A percentile compares a stretch with the other conserved stretches of the same genome.
These are phyloP conservation scores for Xylaria longipes DNA, from an alignment of 495 filamentous ascomycete species.

Conservation along the genomic window DNA sequence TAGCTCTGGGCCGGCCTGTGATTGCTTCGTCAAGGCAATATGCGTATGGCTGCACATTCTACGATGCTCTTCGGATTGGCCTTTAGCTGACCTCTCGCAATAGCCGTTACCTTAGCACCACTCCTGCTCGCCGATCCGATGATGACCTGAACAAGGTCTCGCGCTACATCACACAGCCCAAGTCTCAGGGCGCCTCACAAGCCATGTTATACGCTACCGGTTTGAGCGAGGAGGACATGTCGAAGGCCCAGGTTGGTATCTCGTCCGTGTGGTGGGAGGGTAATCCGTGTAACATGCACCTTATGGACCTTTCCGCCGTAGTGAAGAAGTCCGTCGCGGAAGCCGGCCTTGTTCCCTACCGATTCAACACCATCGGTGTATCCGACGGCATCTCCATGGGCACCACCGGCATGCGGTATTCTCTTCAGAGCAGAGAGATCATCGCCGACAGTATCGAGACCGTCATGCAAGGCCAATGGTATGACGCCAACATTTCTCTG, in stretches of 20 bases:
- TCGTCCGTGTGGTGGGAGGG: slow-evolving; percentile 89
- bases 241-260: slow-evolving; percentile 95
- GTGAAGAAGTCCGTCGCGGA: slow-evolving; percentile 85
- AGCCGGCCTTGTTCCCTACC: slow-evolving; percentile 80
- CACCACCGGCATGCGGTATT: slow-evolving; percentile 90
- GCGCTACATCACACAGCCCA: slow-evolving; percentile 86
- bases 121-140: slow-evolving; percentile 49
- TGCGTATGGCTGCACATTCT: slow-evolving; percentile 39
- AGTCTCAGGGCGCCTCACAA: slow-evolving; percentile 96
- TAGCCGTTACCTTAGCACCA: slow-evolving; percentile 51
- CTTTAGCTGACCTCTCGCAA: slow-evolving; percentile 26
- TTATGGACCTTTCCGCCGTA: slow-evolving; percentile 82
- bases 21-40: slow-evolving; percentile 44
- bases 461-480: slow-evolving; percentile 99
- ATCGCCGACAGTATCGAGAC: slow-evolving; percentile 99
- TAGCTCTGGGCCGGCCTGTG: slow-evolving; percentile 47
- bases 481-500: slow-evolving; percentile 96
- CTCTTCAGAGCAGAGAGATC: slow-evolving; percentile 89
- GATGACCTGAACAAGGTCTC: slow-evolving; percentile 82
- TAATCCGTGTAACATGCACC: slow-evolving; percentile 99
- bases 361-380: slow-evolving; percentile 98
- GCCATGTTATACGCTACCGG: slow-evolving; percentile 98
- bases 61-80: neutral
- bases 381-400: slow-evolving; percentile 86
- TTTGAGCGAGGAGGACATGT: slow-evolving; percentile 80